Evolutionary conservation across 2,329 filamentous ascomycete genomes (phyloP).

Genomic region (Xylariales sp.): DNA sequence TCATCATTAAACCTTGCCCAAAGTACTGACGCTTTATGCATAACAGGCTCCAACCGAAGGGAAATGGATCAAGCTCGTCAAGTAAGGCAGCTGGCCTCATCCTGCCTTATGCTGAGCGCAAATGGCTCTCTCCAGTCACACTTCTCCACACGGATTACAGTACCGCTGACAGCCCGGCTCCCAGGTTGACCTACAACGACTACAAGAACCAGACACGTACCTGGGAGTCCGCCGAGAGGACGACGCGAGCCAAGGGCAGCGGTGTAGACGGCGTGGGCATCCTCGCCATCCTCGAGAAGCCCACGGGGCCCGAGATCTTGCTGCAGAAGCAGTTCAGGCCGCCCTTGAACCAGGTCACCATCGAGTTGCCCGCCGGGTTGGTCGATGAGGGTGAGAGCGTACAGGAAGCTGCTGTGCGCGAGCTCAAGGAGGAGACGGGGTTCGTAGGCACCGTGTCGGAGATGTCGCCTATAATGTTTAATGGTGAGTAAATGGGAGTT

Average conservation of each 20-base stretch:
- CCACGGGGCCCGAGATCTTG: slow-evolving; percentile 66
- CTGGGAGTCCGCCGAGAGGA: slow-evolving; percentile 80
- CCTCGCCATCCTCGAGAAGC: slow-evolving; percentile 72
- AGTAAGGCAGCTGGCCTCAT: slow-evolving; percentile 55
- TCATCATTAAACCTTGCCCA: neutral
- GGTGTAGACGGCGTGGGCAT: slow-evolving; percentile 80
- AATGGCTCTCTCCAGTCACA: neutral
- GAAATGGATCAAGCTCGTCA: slow-evolving; percentile 69
- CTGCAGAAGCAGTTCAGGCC: slow-evolving; percentile 76
- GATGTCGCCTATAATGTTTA: slow-evolving; percentile 55
- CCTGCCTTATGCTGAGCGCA: neutral
- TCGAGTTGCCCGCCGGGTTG: slow-evolving; percentile 74
- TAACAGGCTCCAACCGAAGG: slow-evolving; percentile 63
- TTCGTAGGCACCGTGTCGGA: slow-evolving; percentile 66
- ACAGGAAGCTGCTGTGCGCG: slow-evolving; percentile 70
- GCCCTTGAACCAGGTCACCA: slow-evolving; percentile 67
- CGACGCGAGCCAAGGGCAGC: slow-evolving; percentile 69
- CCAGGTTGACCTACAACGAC: slow-evolving; percentile 72
- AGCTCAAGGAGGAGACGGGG: slow-evolving; percentile 75
- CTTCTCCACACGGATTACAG: neutral
- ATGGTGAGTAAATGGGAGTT: slow-evolving; percentile 41
- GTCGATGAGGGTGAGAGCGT: slow-evolving; percentile 71
- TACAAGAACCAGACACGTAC: slow-evolving; percentile 67
- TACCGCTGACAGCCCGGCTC: slow-evolving; percentile 22
- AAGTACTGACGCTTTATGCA: slow-evolving; percentile 8